phyloP scores from a whole-genome alignment of 768 basidiomycete species.

The Melanogaster broomeanus region DNA sequence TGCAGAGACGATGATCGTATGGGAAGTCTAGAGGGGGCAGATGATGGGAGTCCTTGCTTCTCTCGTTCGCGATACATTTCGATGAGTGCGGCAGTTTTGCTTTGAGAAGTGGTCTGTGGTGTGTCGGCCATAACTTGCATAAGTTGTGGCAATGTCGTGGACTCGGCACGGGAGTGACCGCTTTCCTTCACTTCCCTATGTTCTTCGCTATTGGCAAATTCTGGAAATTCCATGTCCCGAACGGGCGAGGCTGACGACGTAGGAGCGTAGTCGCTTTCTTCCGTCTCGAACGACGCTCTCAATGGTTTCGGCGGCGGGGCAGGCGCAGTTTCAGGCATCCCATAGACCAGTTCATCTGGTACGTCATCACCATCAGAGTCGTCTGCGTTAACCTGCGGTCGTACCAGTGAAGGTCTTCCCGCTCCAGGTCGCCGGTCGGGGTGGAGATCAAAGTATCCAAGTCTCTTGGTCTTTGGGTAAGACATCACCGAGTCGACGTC shows the following conservation, averaged over 20 bases:
- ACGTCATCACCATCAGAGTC: constrained; percentile 38
- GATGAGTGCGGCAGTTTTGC: constrained; percentile 77
- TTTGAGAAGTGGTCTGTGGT: constrained; percentile 32
- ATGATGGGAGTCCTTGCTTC: constrained; percentile 36
- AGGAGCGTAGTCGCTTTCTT: constrained; percentile 34
- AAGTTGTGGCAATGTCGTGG: constrained; percentile 27
- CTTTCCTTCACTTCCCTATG: constrained; percentile 24
- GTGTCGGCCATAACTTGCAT: constrained; percentile 9
- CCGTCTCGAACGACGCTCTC: constrained; percentile 35
- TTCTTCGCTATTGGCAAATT: constrained; percentile 25
- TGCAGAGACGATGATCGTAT: constrained; percentile 28
- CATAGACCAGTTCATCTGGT: constrained; percentile 37
- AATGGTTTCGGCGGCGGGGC: constrained; percentile 23
- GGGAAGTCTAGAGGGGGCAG: constrained; percentile 34
- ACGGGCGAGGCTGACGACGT: constrained; percentile 28
- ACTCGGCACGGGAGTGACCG: constrained; percentile 27
- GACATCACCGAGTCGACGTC: constrained; percentile 47
- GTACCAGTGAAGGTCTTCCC: constrained; percentile 18
- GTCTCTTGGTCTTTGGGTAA: constrained; percentile 37
- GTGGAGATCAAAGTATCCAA: constrained; percentile 80
- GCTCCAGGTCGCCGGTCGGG: constrained; percentile 60
- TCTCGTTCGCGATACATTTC: constrained; percentile 83
- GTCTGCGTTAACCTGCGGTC: constrained; percentile 27
- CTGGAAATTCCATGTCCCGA: constrained; percentile 32
- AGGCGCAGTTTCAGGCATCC: constrained; percentile 21